Percentiles rank a stretch among this genome's conserved stretches.
Evolutionary conservation across 805 yeast species (phyloP).

Genomic region (Metschnikowia arizonensis): DNA sequence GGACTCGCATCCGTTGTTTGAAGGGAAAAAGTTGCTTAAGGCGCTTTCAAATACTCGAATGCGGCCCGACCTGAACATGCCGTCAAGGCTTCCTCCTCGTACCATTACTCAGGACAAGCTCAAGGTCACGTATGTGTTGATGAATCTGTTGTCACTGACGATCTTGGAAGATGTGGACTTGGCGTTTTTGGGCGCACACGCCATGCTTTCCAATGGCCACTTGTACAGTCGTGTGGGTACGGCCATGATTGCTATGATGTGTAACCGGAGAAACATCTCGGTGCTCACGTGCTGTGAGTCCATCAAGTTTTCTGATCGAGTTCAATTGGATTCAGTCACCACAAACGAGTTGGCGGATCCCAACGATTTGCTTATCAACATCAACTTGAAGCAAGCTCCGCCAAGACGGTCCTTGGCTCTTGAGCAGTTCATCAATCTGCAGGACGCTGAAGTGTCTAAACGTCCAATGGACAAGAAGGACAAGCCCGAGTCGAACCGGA

Average conservation of each 20-base stretch:
- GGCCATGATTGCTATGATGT: slow-evolving; percentile 88
- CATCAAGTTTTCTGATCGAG: slow-evolving; percentile 89
- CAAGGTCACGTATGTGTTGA: slow-evolving; percentile 70
- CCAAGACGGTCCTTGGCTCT: slow-evolving; percentile 58
- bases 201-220: slow-evolving; percentile 92
- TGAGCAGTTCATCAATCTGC: slow-evolving; percentile 53
- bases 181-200: slow-evolving; percentile 93
- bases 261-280: slow-evolving; percentile 83
- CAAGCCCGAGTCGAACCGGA: slow-evolving; percentile 23
- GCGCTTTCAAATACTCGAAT: slow-evolving; percentile 47
- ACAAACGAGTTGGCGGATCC: slow-evolving; percentile 85
- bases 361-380: slow-evolving; percentile 56
- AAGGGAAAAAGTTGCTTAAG: slow-evolving; percentile 76
- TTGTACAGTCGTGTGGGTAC: slow-evolving; percentile 93
- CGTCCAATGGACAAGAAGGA: slow-evolving; percentile 25
- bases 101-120: slow-evolving; percentile 49
- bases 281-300: slow-evolving; percentile 95
- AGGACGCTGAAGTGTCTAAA: slow-evolving; percentile 28
- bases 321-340: slow-evolving; percentile 94
- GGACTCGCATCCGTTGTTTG: slow-evolving; percentile 91
- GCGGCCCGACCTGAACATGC: slow-evolving; percentile 14
- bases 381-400: slow-evolving; percentile 49
- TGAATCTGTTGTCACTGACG: slow-evolving; percentile 70
- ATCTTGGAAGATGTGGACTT: slow-evolving; percentile 83
- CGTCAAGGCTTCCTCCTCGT: slow-evolving; percentile 14